Base-by-base conservation (phyloP, 768 basidiomycete genomes). In the Mrakia hoshinonis region DNA sequence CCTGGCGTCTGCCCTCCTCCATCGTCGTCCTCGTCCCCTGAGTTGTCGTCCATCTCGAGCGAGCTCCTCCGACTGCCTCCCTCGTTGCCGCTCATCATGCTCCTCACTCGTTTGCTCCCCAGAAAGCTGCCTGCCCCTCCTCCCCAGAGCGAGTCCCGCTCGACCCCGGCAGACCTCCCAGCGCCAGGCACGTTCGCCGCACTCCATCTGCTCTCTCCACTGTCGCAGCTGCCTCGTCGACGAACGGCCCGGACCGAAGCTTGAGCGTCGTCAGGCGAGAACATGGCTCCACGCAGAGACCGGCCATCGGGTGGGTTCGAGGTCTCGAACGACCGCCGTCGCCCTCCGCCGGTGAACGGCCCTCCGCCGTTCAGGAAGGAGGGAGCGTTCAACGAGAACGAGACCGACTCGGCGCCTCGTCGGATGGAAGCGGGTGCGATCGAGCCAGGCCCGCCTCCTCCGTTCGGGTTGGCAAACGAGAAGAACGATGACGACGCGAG, bases 401-500 rank as follows among this genome's bases (percentile, higher is more conserved):
- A 58, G 4, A 26, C 31, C 6, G 46, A 36, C 26, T 70, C 69
- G 4, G 39, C 48, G 6, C 69, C 69, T 29, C 69, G 61, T 11
- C 69, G 61, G 49, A 63, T 70, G 0, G 69, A 69, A 20, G 48
- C 38, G 3, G 34, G 48, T 15, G 39, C 58, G 47, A 34, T 43
- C 68, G 55, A 69, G 43, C 43, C 24, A n/a, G 60, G 31, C 46
- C 26, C 26, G 22, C 29, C 24, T 48, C 60, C 55, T 34, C 60
- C 29, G 18, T 24, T 43, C 12, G 47, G 20, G 36, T 34, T 51
- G 38, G 38, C 31, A n/a, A 62, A 47, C 20, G 69, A 60, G 26
- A 72, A 72, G 46, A 90, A 96, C 4, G 91, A 92, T 3, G 92
- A 94, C 31, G 91, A 93, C 15, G 95, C 95, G 13, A 99, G 85